Percentiles rank a stretch among this genome's conserved stretches.
phyloP scores from a whole-genome alignment of 2,329 filamentous ascomycete genomes.

The Neocatenulostroma microsporum region DNA sequence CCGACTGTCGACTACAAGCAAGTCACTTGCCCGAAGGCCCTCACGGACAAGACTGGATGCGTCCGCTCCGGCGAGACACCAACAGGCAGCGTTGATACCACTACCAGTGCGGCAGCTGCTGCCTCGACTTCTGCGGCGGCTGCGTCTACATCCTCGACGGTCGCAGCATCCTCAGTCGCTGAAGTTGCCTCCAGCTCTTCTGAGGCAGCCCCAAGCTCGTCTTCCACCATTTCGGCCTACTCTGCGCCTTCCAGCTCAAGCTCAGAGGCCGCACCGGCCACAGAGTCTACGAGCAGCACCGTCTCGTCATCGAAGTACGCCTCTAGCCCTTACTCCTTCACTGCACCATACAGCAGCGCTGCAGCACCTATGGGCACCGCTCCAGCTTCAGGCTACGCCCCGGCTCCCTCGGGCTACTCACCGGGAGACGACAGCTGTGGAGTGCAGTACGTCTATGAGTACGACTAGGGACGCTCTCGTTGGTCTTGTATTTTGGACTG shows the following conservation, averaged over 20 bases:
- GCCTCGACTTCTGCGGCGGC: too few relatives aligned
- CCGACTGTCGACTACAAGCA: slow-evolving; percentile 45
- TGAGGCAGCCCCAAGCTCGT: too few relatives aligned
- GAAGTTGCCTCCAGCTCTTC: too few relatives aligned
- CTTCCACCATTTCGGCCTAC: too few relatives aligned
- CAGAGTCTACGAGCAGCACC: slow-evolving; percentile 3
- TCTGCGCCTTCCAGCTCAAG: slow-evolving; percentile 1
- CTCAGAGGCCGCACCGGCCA: slow-evolving; percentile 5
- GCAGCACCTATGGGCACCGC: slow-evolving; percentile 1
- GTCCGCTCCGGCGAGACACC: slow-evolving; percentile 20
- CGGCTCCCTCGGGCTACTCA: not conserved
- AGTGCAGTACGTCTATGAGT: slow-evolving; percentile 19
- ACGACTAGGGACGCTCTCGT: slow-evolving; percentile 3
- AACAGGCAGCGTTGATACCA: slow-evolving; percentile 8
- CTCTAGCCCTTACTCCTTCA: slow-evolving; percentile 4
- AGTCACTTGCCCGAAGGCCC: slow-evolving; percentile 48
- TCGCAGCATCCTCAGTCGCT: too few relatives aligned
- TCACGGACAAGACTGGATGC: slow-evolving; percentile 42
- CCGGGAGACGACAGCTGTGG: slow-evolving; percentile 12
- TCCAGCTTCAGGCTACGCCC: slow-evolving; percentile 2
- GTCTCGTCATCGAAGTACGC: slow-evolving; percentile 3
- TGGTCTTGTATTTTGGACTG: not conserved
- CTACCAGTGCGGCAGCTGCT: slow-evolving; percentile 7
- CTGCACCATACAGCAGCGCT: slow-evolving; percentile 3
- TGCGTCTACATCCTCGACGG: too few relatives aligned